These are phyloP conservation scores for Adansonia grandidieri DNA, from an alignment of 441 rosid species.

Conservation along the genomic window DNA sequence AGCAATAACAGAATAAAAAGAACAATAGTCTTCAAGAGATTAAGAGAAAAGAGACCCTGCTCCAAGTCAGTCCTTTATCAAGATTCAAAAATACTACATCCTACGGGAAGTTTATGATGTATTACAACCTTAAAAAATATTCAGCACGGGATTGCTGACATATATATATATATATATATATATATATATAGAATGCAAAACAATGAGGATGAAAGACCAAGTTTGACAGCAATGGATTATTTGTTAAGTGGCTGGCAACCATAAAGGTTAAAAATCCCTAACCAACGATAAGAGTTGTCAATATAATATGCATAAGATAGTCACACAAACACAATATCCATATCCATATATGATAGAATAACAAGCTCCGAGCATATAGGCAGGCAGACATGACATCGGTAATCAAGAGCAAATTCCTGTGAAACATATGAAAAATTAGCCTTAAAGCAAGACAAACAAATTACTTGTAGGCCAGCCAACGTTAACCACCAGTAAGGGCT, in stretches of 20 bases:
- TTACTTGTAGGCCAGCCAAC: constrained; percentile 89
- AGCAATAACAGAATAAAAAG: constrained; percentile 6
- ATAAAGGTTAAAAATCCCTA: neutral
- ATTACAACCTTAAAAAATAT: neutral
- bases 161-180: too few relatives aligned
- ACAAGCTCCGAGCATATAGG: neutral
- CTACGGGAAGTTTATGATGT: neutral
- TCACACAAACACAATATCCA: constrained; percentile 6
- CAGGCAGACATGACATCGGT: neutral
- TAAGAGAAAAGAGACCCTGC: constrained; percentile 5
- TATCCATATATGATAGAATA: neutral
- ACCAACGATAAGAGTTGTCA: constrained; percentile 1
- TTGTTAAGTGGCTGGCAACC: neutral
- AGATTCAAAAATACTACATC: neutral
- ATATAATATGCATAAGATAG: constrained; percentile 16
- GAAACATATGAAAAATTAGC: neutral
- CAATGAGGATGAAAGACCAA: constrained; percentile 3
- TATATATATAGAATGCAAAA: neutral
- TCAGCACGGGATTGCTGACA: neutral
- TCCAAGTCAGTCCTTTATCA: neutral
- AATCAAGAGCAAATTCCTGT: neutral
- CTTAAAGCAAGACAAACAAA: constrained; percentile 29
- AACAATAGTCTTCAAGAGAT: neutral
- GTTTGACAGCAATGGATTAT: neutral
- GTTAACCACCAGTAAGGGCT: constrained; percentile 89